A percentile compares a stretch with the other conserved stretches of the same genome.
phyloP scores from a whole-genome alignment of 1,284 basidiomycete genomes.

The Papiliotrema terrestris region DNA sequence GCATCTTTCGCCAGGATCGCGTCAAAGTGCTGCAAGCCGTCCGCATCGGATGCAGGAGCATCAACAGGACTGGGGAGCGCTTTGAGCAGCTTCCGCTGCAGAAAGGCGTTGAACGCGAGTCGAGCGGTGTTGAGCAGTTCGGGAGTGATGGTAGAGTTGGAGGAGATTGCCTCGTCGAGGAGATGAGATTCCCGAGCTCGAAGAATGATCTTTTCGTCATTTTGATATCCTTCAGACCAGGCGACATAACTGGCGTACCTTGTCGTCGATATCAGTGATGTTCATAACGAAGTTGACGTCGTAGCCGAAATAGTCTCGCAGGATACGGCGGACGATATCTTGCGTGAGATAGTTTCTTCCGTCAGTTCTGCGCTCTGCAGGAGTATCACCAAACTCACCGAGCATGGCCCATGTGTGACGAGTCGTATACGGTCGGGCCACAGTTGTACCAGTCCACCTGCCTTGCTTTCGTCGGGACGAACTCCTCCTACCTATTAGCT shows the following conservation, averaged over 20 bases:
- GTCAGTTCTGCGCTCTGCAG: conserved; percentile 4
- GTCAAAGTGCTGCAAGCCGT: conserved; percentile 57
- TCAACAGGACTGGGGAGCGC: conserved; percentile 59
- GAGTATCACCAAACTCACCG: conserved; percentile 56
- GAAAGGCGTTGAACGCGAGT: conserved; percentile 53
- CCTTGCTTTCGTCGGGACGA: conserved; percentile 73
- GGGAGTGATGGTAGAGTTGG: conserved; percentile 37
- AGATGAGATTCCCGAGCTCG: conserved; percentile 83
- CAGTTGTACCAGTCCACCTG: conserved; percentile 99
- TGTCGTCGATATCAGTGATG: conserved; percentile 99
- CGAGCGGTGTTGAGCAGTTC: conserved; percentile 31
- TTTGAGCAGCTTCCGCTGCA: conserved; percentile 59
- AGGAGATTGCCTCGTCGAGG: conserved; percentile 49
- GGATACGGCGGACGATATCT: conserved; percentile 87
- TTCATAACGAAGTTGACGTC: conserved; percentile 99
- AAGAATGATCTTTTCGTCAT: conserved; percentile 69
- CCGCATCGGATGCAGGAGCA: conserved; percentile 56
- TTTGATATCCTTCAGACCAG: conserved; percentile 22
- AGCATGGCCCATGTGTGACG: conserved; percentile 98
- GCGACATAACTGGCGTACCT: conserved; percentile 56
- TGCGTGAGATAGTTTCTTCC: conserved; percentile 95
- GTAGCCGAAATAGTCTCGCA: conserved; percentile 95
- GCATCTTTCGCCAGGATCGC: conserved; percentile 53
- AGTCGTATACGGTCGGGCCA: conserved; percentile 99
- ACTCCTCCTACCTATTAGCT: conserved; percentile 61